Base-by-base conservation (phyloP, 2,329 filamentous ascomycete genomes). In the Colletotrichum plurivorum region DNA sequence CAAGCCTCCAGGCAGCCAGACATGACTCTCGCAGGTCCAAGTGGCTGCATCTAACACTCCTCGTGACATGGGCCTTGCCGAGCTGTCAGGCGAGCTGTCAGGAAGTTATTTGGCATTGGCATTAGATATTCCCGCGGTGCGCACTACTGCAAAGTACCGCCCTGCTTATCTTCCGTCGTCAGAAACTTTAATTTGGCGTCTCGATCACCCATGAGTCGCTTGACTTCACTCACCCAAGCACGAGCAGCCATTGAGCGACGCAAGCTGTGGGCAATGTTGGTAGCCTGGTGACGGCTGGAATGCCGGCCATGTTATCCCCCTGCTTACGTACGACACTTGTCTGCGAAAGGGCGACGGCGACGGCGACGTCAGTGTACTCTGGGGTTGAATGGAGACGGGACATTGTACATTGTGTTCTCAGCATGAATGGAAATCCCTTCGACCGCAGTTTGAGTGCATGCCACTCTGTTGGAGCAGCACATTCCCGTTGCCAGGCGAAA, bases 371-470 rank as follows among this genome's bases (percentile, higher is more conserved):
- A 45, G 22, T n/a, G 12, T 20, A 45, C 13, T 39, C 60, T 43
- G 25, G 41, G 41, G 7, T 36, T 66, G 15, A 66, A 66, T 41
- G 63, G 48, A 25, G 48, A 5, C 31, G 31, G 48, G 22, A 41
- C 39, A 55, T 53, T 54, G 51, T 67, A 16, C n/a, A 63, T 70
- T 70, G 67, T 70, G 22, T 31, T 36, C 27, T 36, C 48, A 58
- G 63, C 57, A 67, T 70, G 52, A 68, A 70, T 70, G 25, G 36
- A 41, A 27, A n/a, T 39, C 49, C 53, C 51, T 69, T 41, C 20
- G 56, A 56, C 25, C 36, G 20, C 22, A 39, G 43, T 56, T 67
- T 39, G 45, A 18, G 56, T 67, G 48, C 53, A 68, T 54, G 18
- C 61, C 61, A 45, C 9, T 15, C 31, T 51, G 25, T 25, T 15